phyloP scores from a whole-genome alignment of 83 land plant genomes.

The Larix sibirica region DNA sequence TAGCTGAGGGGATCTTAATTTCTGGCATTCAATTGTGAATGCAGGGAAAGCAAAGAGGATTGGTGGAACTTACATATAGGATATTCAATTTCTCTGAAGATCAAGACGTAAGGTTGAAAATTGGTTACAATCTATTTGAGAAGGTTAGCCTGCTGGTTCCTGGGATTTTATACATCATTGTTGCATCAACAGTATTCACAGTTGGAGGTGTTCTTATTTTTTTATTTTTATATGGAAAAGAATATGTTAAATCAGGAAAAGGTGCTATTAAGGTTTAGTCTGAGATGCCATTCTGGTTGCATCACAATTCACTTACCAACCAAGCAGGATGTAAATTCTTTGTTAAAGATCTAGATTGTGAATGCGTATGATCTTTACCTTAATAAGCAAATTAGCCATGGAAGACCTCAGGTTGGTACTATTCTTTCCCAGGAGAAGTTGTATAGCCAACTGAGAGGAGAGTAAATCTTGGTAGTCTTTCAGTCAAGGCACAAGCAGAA shows the following conservation, averaged over 20 bases:
- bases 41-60: constrained; percentile 59
- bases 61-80: constrained; percentile 53
- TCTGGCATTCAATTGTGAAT: constrained; percentile 1
- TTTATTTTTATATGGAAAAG: not conserved
- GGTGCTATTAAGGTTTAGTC: not conserved
- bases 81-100: constrained; percentile 59
- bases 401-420: not conserved
- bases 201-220: not conserved
- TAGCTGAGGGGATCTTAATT: not conserved
- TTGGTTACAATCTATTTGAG: constrained; percentile 44
- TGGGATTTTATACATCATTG: constrained; percentile 1
- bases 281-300: constrained; percentile 1
- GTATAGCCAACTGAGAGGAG: not conserved
- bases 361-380: not conserved
- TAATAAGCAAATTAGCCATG: not conserved
- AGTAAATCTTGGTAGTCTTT: not conserved
- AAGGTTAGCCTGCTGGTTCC: constrained; percentile 28
- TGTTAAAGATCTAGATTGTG: not conserved
- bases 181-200: not conserved
- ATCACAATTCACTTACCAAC: not conserved
- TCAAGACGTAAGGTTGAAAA: constrained; percentile 47
- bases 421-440: not conserved
- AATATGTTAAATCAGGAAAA: not conserved
- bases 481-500: not conserved
- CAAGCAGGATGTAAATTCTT: not conserved